phyloP scores from a whole-genome alignment of 345 rosid genomes.

The Cochlearia excelsa region DNA sequence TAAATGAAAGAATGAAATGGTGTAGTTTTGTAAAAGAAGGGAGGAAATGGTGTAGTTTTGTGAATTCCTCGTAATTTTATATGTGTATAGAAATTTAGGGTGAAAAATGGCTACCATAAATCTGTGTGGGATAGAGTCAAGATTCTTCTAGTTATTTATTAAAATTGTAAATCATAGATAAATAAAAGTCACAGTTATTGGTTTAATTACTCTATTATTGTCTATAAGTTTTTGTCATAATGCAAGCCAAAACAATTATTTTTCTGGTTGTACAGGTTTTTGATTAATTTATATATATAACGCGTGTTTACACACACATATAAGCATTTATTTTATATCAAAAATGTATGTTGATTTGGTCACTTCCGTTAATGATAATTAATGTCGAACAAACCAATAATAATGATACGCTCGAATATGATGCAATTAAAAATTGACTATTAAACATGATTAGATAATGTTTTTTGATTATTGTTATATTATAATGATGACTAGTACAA shows the following conservation, averaged over 20 bases:
- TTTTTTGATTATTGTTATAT: constrained; percentile 12
- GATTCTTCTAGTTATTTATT: constrained; percentile 26
- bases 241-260: constrained; percentile 17
- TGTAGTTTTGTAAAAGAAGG: too few relatives aligned
- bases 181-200: constrained; percentile 30
- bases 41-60: too few relatives aligned
- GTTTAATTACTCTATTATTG: constrained; percentile 36
- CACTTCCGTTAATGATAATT: constrained; percentile 27
- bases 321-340: too few relatives aligned
- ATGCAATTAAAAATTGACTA: constrained; percentile 32
- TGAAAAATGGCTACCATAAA: constrained; percentile 8
- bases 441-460: constrained; percentile 34
- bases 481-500: constrained; percentile 27
- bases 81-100: constrained; percentile 15
- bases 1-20: too few relatives aligned
- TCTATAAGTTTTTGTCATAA: constrained; percentile 26
- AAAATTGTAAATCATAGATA: constrained; percentile 18
- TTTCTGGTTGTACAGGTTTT: constrained; percentile 28
- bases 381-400: constrained; percentile 36
- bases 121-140: constrained; percentile 36
- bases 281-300: constrained; percentile 22
- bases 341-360: constrained; percentile 21
- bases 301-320: constrained; percentile 16
- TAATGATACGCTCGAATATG: constrained; percentile 38
- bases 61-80: too few relatives aligned